Percentiles rank a stretch among this genome's conserved stretches.
Evolutionary conservation across 148 eudicot genomes (phyloP).

Genomic region (Diospyros kaki): DNA sequence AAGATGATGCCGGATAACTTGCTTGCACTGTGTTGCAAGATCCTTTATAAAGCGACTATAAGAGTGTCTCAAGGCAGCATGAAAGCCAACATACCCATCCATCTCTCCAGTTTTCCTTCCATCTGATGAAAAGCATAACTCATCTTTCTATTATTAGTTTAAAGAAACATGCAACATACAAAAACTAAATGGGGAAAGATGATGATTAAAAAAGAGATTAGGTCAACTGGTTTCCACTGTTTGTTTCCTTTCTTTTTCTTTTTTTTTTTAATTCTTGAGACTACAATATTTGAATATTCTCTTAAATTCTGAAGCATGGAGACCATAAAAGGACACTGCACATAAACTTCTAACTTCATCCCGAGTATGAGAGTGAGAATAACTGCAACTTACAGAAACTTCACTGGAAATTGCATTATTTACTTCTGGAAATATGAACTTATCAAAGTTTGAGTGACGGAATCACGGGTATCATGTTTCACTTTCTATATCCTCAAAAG

Average conservation of each 20-base stretch:
- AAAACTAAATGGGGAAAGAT: neutral
- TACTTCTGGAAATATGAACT: neutral
- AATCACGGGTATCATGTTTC: neutral
- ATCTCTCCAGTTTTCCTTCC: slow-evolving; percentile 68
- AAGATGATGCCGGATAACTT: slow-evolving; percentile 86
- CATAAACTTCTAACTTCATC: no score
- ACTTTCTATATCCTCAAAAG: neutral
- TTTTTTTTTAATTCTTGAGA: neutral
- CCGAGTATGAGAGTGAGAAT: no score
- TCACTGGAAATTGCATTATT: neutral
- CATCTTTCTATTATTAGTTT: neutral
- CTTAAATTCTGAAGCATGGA: neutral
- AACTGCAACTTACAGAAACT: no score
- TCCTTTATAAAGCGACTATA: slow-evolving; percentile 69
- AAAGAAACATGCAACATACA: slow-evolving; percentile 3
- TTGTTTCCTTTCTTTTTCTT: neutral
- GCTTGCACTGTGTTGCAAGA: slow-evolving; percentile 81
- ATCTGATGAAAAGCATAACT: slow-evolving; percentile 32
- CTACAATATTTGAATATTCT: neutral
- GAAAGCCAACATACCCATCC: slow-evolving; percentile 93
- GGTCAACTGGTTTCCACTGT: neutral
- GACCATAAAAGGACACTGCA: neutral
- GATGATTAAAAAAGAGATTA: neutral
- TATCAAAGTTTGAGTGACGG: neutral
- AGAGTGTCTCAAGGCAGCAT: slow-evolving; percentile 85